Evolutionary conservation across 257 asterid genomes (phyloP).

Genomic region (Cynanchum wilfordii): DNA sequence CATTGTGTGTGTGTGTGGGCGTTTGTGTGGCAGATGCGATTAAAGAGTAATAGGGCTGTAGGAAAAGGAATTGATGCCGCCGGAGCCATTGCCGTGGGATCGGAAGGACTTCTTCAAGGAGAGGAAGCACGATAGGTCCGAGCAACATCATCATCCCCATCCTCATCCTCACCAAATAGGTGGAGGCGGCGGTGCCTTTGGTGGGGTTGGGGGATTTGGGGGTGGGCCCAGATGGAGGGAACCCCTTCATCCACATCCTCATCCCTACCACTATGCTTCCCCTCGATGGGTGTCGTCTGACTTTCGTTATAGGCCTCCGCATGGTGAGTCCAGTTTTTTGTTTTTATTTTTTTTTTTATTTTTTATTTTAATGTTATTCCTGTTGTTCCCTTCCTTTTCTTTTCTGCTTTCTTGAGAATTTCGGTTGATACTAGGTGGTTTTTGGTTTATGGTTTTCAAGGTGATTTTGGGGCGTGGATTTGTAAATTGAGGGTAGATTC

Average conservation of each 20-base stretch:
- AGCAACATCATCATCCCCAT: constrained; percentile 13
- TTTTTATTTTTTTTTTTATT: no score
- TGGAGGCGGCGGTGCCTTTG: constrained; percentile 45
- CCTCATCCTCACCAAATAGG: constrained; percentile 24
- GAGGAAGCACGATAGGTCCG: constrained; percentile 82
- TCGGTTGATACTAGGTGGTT: constrained; percentile 10
- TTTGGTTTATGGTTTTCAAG: background rate
- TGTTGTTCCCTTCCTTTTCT: background rate
- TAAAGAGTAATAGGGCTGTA: constrained; percentile 28
- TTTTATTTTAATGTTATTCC: background rate
- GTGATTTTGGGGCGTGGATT: constrained; percentile 6
- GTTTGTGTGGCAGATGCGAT: constrained; percentile 47
- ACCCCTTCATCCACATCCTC: constrained; percentile 34
- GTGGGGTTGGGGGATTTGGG: constrained; percentile 37
- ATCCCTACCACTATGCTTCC: constrained; percentile 38
- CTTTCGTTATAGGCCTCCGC: constrained; percentile 65
- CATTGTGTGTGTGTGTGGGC: background rate
- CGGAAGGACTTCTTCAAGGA: constrained; percentile 77
- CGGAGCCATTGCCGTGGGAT: constrained; percentile 95
- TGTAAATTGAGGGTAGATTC: background rate
- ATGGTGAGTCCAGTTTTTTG: constrained; percentile 52
- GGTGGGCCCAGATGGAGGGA: constrained; percentile 80
- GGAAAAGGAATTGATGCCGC: constrained; percentile 61
- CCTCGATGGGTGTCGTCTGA: constrained; percentile 60
- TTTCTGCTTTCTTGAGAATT: background rate